Evolutionary conservation across 2,329 filamentous ascomycete species (phyloP).

Genomic region (Aspergillus amoenus): DNA sequence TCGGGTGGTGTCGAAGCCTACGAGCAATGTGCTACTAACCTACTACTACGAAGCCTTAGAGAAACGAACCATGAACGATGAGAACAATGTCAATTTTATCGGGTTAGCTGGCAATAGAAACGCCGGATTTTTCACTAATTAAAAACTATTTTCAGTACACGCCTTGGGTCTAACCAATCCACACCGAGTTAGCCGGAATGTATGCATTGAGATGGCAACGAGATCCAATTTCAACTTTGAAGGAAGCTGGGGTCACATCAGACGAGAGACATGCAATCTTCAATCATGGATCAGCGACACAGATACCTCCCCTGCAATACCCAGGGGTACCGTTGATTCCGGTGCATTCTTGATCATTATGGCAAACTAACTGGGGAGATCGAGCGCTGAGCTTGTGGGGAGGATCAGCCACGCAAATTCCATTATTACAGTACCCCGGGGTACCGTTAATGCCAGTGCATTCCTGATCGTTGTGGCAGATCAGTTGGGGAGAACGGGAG

Average conservation of each 20-base stretch:
- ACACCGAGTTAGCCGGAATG: neutral
- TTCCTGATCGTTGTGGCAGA: constrained; percentile 3
- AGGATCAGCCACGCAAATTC: constrained; percentile 9
- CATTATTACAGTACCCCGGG: constrained; percentile 4
- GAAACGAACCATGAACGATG: no score
- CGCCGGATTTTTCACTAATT: neutral
- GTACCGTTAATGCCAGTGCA: neutral
- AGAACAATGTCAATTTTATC: no score
- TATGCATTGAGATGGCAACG: neutral
- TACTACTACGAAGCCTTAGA: no score
- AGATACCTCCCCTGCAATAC: constrained; percentile 9
- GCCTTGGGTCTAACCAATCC: neutral
- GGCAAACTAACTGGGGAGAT: neutral
- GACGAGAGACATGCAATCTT: neutral
- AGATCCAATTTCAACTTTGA: neutral
- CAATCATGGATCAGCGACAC: neutral
- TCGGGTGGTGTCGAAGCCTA: no score
- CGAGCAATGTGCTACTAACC: no score
- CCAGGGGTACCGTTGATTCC: neutral
- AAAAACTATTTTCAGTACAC: neutral
- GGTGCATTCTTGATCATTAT: constrained; percentile 7
- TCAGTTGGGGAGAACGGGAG: neutral
- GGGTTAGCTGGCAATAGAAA: no score
- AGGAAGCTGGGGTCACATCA: neutral
- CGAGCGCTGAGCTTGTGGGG: neutral